Evolutionary conservation across 768 basidiomycete genomes (phyloP).

Genomic region (Boletus sp.): DNA sequence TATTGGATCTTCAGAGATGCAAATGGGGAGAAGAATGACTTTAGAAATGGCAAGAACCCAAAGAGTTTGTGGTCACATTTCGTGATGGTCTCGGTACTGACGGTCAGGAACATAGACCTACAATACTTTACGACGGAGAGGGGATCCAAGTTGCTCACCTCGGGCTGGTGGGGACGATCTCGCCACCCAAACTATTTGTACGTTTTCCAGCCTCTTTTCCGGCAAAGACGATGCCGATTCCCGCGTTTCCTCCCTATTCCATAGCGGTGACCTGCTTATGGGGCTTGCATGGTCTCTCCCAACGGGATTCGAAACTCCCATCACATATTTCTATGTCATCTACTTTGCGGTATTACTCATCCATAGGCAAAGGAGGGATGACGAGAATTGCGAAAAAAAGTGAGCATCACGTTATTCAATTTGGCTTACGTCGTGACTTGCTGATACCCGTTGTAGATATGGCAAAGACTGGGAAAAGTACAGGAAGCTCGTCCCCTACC

Average conservation of each 20-base stretch:
- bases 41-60: slow-evolving; percentile 89
- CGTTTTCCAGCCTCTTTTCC: slow-evolving; percentile 18
- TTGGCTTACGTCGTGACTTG: not conserved
- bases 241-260: not conserved
- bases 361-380: slow-evolving; percentile 89
- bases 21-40: slow-evolving; percentile 95
- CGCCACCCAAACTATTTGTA: slow-evolving; percentile 92
- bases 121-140: slow-evolving; percentile 75
- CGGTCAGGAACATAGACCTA: slow-evolving; percentile 52
- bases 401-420: slow-evolving; percentile 35
- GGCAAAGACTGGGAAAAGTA: slow-evolving; percentile 94
- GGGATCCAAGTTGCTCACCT: slow-evolving; percentile 88
- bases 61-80: slow-evolving; percentile 60
- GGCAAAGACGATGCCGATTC: not conserved
- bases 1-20: slow-evolving; percentile 89
- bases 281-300: slow-evolving; percentile 91
- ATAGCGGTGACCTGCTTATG: slow-evolving; percentile 85
- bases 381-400: slow-evolving; percentile 90
- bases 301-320: slow-evolving; percentile 86
- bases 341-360: slow-evolving; percentile 90
- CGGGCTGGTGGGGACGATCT: slow-evolving; percentile 96
- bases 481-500: slow-evolving; percentile 79
- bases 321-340: slow-evolving; percentile 92
- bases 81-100: not conserved
- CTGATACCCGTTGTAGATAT: slow-evolving; percentile 52